Evolutionary conservation across 495 filamentous ascomycete genomes (phyloP).

Genomic region (Aspergillus biplanus): DNA sequence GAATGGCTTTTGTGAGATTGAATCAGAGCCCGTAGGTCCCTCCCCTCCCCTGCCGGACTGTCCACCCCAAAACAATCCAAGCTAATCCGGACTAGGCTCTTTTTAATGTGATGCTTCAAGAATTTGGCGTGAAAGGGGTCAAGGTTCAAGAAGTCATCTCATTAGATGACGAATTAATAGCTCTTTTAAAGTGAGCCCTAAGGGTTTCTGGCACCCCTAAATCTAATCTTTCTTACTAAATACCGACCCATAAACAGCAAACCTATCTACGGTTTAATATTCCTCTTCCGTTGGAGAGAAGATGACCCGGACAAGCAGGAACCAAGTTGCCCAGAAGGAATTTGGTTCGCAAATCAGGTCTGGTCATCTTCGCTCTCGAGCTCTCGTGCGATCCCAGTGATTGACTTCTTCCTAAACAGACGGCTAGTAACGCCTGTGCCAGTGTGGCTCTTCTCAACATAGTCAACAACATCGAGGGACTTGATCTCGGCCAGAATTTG

Average conservation of each 20-base stretch:
- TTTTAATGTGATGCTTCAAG: conserved; percentile 81
- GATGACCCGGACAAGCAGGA: conserved; percentile 62
- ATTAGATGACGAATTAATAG: conserved; percentile 69
- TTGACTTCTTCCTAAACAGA: conserved; percentile 48
- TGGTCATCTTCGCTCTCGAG: conserved; percentile 12
- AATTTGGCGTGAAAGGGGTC: conserved; percentile 74
- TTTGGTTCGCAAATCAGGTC: conserved; percentile 97
- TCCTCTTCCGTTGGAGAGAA: conserved; percentile 73
- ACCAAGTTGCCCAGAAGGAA: conserved; percentile 61
- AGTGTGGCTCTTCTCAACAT: conserved; percentile 89
- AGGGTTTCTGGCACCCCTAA: conserved; percentile 11
- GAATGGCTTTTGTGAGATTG: conserved; percentile 86
- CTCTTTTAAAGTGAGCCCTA: conserved; percentile 59
- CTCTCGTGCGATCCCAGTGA: background rate
- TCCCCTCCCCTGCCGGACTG: background rate
- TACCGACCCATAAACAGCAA: conserved; percentile 45
- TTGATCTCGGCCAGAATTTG: conserved; percentile 70
- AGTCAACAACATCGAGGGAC: conserved; percentile 74
- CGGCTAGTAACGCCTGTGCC: conserved; percentile 80
- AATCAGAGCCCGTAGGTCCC: conserved; percentile 79
- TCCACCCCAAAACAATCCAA: background rate
- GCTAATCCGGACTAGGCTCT: conserved; percentile 56
- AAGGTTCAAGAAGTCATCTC: conserved; percentile 79
- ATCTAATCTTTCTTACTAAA: conserved; percentile 7
- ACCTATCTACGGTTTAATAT: conserved; percentile 81